Evolutionary conservation across 768 basidiomycete genomes (phyloP).

Genomic region (Galerina marginata): DNA sequence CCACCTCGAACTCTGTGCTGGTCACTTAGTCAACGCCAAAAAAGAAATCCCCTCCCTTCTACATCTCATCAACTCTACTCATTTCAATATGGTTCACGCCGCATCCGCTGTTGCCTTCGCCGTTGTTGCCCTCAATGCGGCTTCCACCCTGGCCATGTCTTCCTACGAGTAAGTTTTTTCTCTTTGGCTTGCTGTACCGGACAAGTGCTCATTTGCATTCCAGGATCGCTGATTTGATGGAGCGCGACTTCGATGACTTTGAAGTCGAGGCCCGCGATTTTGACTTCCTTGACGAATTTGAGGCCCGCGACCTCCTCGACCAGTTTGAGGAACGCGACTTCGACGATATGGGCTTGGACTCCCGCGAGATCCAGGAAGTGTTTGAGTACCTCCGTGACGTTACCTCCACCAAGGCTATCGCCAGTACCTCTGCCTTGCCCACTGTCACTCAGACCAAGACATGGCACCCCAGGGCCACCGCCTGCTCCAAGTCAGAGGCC

Average conservation of each 20-base stretch:
- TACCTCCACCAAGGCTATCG: conserved; percentile 3
- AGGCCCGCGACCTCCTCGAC: conserved; percentile 28
- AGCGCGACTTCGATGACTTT: conserved; percentile 23
- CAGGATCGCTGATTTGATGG: conserved; percentile 23
- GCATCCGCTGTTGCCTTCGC: conserved; percentile 37
- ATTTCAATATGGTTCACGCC: conserved; percentile 37
- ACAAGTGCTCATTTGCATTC: background rate
- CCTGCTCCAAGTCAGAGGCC: conserved; percentile 25
- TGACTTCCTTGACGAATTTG: conserved; percentile 26
- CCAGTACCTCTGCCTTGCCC: conserved; percentile 15
- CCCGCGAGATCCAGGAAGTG: conserved; percentile 30
- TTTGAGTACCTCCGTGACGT: conserved; percentile 23
- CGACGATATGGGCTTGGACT: conserved; percentile 22
- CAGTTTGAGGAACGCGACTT: conserved; percentile 29
- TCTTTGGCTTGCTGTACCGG: background rate
- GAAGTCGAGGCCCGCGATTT: conserved; percentile 14
- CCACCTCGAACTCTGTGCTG: conserved; percentile 37
- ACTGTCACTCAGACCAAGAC: conserved; percentile 22
- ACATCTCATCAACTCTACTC: conserved; percentile 11
- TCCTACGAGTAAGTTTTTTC: conserved; percentile 28
- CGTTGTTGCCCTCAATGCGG: conserved; percentile 34
- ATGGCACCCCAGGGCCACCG: conserved; percentile 21
- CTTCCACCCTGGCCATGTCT: conserved; percentile 33
- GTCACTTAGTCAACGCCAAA: conserved; percentile 34
- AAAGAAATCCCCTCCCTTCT: conserved; percentile 20